These are phyloP conservation scores for Saturnispora gosingensis DNA, from an alignment of 805 yeast genomes.

Conservation along the genomic window DNA sequence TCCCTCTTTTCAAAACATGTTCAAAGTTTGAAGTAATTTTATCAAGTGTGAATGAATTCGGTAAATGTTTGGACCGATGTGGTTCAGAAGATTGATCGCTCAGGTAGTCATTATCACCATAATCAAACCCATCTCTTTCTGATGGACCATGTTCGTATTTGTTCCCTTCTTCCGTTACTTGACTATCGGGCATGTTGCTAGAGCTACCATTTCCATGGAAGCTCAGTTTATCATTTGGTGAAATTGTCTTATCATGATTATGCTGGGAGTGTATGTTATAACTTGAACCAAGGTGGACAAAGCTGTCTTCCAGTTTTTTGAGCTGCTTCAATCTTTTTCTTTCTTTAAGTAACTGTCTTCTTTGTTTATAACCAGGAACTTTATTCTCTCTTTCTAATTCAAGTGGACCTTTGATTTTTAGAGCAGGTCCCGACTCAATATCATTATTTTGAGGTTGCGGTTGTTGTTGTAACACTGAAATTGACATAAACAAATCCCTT, in stretches of 20 bases:
- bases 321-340: constrained; percentile 6
- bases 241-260: not conserved
- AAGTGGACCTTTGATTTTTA: constrained; percentile 69
- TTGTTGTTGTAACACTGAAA: constrained; percentile 63
- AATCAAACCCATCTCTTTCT: not conserved
- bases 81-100: not conserved
- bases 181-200: not conserved
- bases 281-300: not conserved
- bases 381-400: constrained; percentile 39
- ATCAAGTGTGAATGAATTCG: not conserved
- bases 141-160: not conserved
- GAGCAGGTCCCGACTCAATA: constrained; percentile 65
- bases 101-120: not conserved
- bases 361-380: constrained; percentile 18
- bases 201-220: not conserved
- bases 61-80: not conserved
- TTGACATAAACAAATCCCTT: constrained; percentile 74
- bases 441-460: constrained; percentile 26
- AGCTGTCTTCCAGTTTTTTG: constrained; percentile 1
- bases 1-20: constrained; percentile 5
- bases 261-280: not conserved
- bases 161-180: not conserved
- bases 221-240: not conserved
- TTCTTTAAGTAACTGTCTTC: constrained; percentile 18
- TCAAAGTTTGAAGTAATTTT: constrained; percentile 8